Evolutionary conservation across 495 filamentous ascomycete species (phyloP).

Genomic region (Neurospora africana): DNA sequence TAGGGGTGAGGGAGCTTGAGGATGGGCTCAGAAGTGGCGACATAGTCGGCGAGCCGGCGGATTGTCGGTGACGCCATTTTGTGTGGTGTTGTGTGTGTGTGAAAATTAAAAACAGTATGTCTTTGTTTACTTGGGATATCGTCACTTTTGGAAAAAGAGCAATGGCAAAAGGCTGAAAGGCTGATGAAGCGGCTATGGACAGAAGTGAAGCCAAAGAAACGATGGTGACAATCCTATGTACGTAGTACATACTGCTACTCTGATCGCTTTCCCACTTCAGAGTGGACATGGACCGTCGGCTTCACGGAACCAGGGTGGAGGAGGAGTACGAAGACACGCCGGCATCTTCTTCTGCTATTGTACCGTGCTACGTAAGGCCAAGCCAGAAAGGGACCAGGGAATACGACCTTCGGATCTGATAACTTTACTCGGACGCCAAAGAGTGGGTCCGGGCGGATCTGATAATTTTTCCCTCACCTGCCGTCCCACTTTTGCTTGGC

Average conservation of each 20-base stretch:
- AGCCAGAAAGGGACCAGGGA: background rate
- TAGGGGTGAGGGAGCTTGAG: conserved; percentile 39
- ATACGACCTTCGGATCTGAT: conserved; percentile 33
- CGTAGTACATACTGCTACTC: background rate
- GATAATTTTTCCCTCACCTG: conserved; percentile 21
- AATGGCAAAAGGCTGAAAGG: background rate
- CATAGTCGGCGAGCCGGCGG: conserved; percentile 15
- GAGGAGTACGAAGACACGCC: background rate
- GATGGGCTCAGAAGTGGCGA: conserved; percentile 25
- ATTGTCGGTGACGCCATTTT: conserved; percentile 14
- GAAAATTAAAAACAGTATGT: background rate
- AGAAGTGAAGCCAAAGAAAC: background rate
- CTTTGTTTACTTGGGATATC: background rate
- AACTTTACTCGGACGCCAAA: conserved; percentile 32
- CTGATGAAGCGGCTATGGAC: background rate
- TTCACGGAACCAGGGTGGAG: background rate
- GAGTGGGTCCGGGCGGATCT: conserved; percentile 20
- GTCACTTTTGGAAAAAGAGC: background rate
- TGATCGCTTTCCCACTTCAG: background rate
- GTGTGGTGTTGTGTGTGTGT: background rate
- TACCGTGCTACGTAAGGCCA: background rate
- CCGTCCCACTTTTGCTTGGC: conserved; percentile 9
- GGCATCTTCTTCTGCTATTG: background rate
- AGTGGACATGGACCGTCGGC: background rate
- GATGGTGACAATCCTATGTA: background rate